Base-by-base conservation (phyloP, 345 rosid species). In the Lumnitzera littorea region DNA sequence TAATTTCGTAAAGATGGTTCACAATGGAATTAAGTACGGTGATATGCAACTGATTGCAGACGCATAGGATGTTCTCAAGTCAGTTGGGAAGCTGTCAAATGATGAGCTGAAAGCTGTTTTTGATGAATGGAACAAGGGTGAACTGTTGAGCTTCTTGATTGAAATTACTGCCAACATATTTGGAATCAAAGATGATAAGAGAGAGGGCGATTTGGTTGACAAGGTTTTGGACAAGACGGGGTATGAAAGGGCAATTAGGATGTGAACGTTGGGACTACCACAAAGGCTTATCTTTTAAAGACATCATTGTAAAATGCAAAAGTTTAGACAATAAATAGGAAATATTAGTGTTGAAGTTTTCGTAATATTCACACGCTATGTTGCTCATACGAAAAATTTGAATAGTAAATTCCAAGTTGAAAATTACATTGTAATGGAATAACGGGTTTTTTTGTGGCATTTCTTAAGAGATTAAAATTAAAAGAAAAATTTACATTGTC, bases 161-260 rank as follows among this genome's bases (percentile, higher is more conserved):
- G 98, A 92, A 70, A 92, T 92, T 75, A 92, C 98, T n/a, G 88
- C 91, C 0, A 96, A 92, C 71, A 87, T 92, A 50, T 92, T 92
- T 70, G 84, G 80, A 56, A 84, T 92, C 64, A 82, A 82, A 76
- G 96, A 92, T 51, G 94, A 87, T 25, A 85, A 82, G 76, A 94
- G 85, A 51, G 96, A 89, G 15, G 98, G 98, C 12, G 61, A 85
- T 67, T 73, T 92, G 77, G 98, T 89, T 58, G 98, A 89, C 64
- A 89, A 92, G 79, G 96, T 92, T 55, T 70, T 92, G 74, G 98
- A 92, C 75, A 92, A 89, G 82, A 89, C 94, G 0, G 0, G 96
- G 98, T 46, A 91, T 91, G 98, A 91, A 91, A 69, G 98, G 96
- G 20, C 20, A 20, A 20, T 20, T 20, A 20, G 20, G 20, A 20